Percentiles rank a stretch among this genome's conserved stretches.
Conservation (phyloP, 371 early-diverging fungal species). For the Gilbertella persicaria region DNA sequence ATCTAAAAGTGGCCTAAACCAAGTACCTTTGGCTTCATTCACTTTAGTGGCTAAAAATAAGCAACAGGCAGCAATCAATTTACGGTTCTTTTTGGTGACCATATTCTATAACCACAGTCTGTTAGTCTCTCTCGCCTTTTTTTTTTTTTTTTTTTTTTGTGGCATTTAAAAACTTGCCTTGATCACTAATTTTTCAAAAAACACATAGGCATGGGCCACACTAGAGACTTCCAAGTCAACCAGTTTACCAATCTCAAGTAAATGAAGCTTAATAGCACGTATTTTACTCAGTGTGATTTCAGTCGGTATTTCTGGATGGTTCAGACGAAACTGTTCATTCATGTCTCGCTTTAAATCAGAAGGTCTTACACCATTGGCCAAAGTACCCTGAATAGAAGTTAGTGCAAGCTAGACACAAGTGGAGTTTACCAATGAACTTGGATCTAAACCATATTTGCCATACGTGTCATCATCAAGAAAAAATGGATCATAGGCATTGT, state of each 20-base stretch:
- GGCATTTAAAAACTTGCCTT: conserved; percentile 36
- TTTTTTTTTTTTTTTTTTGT: neutral
- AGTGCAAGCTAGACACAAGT: neutral
- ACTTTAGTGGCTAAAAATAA: conserved; percentile 80
- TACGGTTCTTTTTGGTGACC: conserved; percentile 78
- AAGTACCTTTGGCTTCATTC: conserved; percentile 80
- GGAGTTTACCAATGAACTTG: conserved; percentile 32
- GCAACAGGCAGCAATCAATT: conserved; percentile 82
- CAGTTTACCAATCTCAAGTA: conserved; percentile 51
- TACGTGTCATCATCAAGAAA: conserved; percentile 64
- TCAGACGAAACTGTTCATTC: conserved; percentile 77
- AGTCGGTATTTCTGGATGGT: conserved; percentile 71
- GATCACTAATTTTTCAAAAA: conserved; percentile 90
- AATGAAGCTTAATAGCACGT: conserved; percentile 66
- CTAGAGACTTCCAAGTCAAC: conserved; percentile 87
- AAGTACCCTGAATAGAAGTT: conserved; percentile 5
- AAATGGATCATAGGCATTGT: conserved; percentile 53
- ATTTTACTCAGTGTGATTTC: conserved; percentile 81
- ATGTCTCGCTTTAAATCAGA: conserved; percentile 67
- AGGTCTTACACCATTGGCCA: conserved; percentile 27
- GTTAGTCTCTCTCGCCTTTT: neutral
- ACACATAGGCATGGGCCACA: conserved; percentile 87
- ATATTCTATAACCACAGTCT: conserved; percentile 43
- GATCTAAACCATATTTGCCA: conserved; percentile 28
- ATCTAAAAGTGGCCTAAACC: conserved; percentile 39